Evolutionary conservation across 805 yeast species (phyloP), one percentile per base, ranked within the genome.

Genomic region (Hanseniaspora meyeri): DNA sequence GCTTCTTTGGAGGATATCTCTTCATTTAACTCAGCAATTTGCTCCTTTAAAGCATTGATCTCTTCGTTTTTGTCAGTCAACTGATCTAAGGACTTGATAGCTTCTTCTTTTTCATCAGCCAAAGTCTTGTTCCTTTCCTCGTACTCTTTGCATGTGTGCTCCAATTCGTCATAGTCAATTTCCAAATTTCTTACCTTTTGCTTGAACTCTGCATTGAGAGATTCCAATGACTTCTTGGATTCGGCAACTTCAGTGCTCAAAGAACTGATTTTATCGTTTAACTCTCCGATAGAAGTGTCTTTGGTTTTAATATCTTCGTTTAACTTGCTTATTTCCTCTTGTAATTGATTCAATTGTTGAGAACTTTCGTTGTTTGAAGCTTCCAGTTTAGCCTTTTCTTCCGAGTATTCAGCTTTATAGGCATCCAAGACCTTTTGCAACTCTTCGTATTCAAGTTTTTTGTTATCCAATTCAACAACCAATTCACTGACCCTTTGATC

Each of bases 21-120:
- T n/a, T 36, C 49, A 16, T 9, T 39, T 9, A 24, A 42, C 7
- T 19, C 7, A n/a, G 24, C 31, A 7, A 32, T 24, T 16, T 42
- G 20, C 1, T 20, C 5, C 20, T 50, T 51, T 36, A 43, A 39
- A 3, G 17, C 27, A 32, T 58, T 36, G 11, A 57, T 12, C 48
- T 57, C 57, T 11, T 54, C 34, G 3, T 61, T 61, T 19, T 57
- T 60, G 24, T 60, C 60, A 11, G 59, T 42, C 0, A 65, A 55
- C 39, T 63, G 69, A 37, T 74, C 73, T 49, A 66, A 69, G 59
- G 77, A 80, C 32, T 78, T 70, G 52, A 74, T 75, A 46, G 77
- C 80, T n/a, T 81, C 77, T 66, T 84, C 76, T 58, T 78, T 83
- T 49, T 75, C 76, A 62, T 81, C 24, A 16, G 31, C 12, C 39